Evolutionary conservation across 2,329 filamentous ascomycete genomes (phyloP), one percentile per base, ranked within the genome.

Genomic region (Coniochaeta pulveracea): DNA sequence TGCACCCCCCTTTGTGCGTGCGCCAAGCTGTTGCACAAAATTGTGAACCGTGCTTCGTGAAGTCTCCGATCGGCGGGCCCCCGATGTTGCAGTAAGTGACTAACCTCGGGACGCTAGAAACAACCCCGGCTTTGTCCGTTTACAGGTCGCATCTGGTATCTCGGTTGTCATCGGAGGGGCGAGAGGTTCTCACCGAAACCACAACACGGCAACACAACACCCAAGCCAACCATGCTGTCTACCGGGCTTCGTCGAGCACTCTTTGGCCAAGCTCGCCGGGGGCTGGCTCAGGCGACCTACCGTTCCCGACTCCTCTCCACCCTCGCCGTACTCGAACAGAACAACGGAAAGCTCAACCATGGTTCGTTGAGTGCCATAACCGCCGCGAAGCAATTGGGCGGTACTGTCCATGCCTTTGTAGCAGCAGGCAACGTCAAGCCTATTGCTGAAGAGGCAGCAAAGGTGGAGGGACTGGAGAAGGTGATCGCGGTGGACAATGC

Each of bases 401-500:
- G 88, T 4, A 64, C 81, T 5, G 69, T 98, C 33, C 88, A 89
- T 42, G 91, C 72, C 11, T 91, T 98, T 47, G 63, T 96, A 34
- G 91, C 91, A 19, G 91, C 91, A 17, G 73, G 68, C 48, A 81
- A 76, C 48, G 77, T 82, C 44, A 84, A 86, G 60, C 51, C 59
- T 35, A 80, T 78, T 6, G 91, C 88, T 34, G 77, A 83, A 37
- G 78, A 93, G 60, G 86, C 83, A 16, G 82, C 86, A 42, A 93
- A 93, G 61, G 79, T 93, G 24, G 76, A 85, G 43, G 91, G 91
- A 18, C 62, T 98, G 25, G 85, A 93, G 48, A 96, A 95, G 68
- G 75, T 98, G 40, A 72, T 98, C 47, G 78, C 76, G 26, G 79
- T 96, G 14, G 84, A 95, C 43, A 96, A 85, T 59, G 76, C 66